Percentiles rank a stretch among this genome's conserved stretches.
Evolutionary conservation across 805 yeast species (phyloP).

Genomic region (Komagataella ulmi): DNA sequence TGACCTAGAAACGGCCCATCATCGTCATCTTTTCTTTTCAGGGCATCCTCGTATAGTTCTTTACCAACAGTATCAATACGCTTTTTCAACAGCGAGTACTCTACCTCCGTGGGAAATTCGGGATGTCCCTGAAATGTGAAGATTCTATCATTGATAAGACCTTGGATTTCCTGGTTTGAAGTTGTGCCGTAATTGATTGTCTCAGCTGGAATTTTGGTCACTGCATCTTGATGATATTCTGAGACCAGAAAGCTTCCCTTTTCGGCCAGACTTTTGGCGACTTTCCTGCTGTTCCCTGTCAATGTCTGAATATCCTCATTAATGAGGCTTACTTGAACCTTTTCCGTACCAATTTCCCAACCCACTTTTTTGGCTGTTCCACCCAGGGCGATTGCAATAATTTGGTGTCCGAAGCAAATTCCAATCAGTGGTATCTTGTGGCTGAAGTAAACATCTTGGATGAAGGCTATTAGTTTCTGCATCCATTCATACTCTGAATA

Average conservation of each 20-base stretch:
- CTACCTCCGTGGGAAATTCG: constrained; percentile 38
- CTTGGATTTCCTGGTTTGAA: constrained; percentile 33
- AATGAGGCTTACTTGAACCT: constrained; percentile 31
- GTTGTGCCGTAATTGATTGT: constrained; percentile 37
- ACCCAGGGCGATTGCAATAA: constrained; percentile 55
- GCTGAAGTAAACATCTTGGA: constrained; percentile 8
- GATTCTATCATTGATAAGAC: constrained; percentile 39
- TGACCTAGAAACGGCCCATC: not conserved
- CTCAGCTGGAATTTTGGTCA: constrained; percentile 26
- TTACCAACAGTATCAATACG: not conserved
- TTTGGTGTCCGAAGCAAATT: constrained; percentile 83
- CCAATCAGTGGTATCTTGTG: constrained; percentile 42
- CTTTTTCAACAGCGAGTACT: not conserved
- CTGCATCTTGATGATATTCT: constrained; percentile 50
- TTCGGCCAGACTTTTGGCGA: constrained; percentile 7
- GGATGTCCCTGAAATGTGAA: constrained; percentile 87
- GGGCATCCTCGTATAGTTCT: not conserved
- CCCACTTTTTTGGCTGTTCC: constrained; percentile 51
- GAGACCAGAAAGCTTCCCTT: constrained; percentile 21
- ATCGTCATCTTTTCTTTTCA: not conserved
- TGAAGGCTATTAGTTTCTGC: constrained; percentile 20
- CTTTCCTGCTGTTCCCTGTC: not conserved
- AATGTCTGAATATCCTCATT: constrained; percentile 12
- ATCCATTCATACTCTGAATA: constrained; percentile 31
- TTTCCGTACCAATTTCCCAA: constrained; percentile 59